Conservation (phyloP, 805 yeast genomes). For the Saccharomycopsis javanensis region DNA sequence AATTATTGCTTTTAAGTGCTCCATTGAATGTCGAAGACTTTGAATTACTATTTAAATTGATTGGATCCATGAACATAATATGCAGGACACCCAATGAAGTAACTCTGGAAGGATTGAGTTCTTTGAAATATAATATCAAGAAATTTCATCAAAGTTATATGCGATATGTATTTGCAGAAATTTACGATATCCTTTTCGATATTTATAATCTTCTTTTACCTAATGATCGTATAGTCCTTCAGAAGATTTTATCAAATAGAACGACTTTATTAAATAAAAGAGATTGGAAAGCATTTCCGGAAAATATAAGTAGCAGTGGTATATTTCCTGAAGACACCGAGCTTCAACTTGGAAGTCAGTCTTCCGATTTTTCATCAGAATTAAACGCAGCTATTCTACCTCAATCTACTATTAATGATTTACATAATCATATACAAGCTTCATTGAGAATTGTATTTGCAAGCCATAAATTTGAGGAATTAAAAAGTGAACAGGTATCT, state of each 20-base stretch:
- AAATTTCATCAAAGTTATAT: not conserved
- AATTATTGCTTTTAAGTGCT: not conserved
- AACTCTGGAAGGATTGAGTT: not conserved
- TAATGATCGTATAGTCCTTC: not conserved
- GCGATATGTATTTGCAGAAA: not conserved
- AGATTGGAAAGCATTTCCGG: not conserved
- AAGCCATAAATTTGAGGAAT: not conserved
- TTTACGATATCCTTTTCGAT: not conserved
- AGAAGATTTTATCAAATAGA: not conserved
- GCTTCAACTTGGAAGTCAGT: not conserved
- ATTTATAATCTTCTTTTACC: not conserved
- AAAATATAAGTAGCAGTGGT: not conserved
- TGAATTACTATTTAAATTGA: slow-evolving; percentile 4
- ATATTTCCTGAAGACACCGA: not conserved
- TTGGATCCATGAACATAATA: not conserved
- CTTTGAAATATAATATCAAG: not conserved
- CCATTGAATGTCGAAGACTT: slow-evolving; percentile 2
- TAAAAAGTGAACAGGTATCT: not conserved
- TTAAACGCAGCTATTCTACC: not conserved
- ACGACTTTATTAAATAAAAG: not conserved
- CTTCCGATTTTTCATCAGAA: not conserved
- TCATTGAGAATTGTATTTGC: not conserved
- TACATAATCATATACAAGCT: not conserved
- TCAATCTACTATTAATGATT: not conserved
- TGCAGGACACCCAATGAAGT: not conserved